Conservation (phyloP, 1,139 yeast species). For the Magnusiomyces clavatus region DNA sequence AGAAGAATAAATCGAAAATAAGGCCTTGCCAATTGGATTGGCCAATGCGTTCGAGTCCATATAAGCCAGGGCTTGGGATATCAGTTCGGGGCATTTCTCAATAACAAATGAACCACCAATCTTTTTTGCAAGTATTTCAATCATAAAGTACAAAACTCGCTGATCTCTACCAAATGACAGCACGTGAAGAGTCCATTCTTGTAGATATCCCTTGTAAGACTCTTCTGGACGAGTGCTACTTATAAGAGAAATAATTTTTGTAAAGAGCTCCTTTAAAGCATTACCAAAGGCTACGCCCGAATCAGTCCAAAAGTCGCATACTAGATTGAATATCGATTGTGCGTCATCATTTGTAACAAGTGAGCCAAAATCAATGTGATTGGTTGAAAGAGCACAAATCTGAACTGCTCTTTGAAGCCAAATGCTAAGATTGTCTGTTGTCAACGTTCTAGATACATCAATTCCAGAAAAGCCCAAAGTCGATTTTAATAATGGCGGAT, state of each 20-base stretch:
- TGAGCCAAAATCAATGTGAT: slow-evolving; percentile 5
- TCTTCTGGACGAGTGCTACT: slow-evolving; percentile 15
- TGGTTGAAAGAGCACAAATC: slow-evolving; percentile 14
- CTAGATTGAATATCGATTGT: slow-evolving; percentile 43
- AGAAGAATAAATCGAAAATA: slow-evolving; percentile 37
- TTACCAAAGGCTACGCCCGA: slow-evolving; percentile 65
- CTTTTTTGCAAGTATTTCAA: slow-evolving; percentile 49
- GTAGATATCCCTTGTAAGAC: slow-evolving; percentile 21
- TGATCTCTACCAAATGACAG: slow-evolving; percentile 42
- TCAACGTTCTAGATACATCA: slow-evolving; percentile 34
- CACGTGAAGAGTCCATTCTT: slow-evolving; percentile 40
- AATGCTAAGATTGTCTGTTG: slow-evolving; percentile 55
- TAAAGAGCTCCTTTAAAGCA: slow-evolving; percentile 53
- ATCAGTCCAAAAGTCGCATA: slow-evolving; percentile 63
- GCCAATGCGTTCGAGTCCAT: slow-evolving; percentile 58
- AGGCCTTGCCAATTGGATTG: slow-evolving; percentile 57
- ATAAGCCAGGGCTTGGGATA: slow-evolving; percentile 39
- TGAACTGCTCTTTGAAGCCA: slow-evolving; percentile 54
- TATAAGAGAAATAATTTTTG: slow-evolving; percentile 42
- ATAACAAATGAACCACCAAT: slow-evolving; percentile 39
- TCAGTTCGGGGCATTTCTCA: slow-evolving; percentile 38
- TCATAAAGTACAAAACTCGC: slow-evolving; percentile 51
- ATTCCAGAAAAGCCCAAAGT: slow-evolving; percentile 26
- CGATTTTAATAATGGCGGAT: slow-evolving; percentile 17
- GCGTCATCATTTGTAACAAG: slow-evolving; percentile 28